Evolutionary conservation across 2,329 filamentous ascomycete genomes (phyloP).

Genomic region (Lasiodiplodia sp.): DNA sequence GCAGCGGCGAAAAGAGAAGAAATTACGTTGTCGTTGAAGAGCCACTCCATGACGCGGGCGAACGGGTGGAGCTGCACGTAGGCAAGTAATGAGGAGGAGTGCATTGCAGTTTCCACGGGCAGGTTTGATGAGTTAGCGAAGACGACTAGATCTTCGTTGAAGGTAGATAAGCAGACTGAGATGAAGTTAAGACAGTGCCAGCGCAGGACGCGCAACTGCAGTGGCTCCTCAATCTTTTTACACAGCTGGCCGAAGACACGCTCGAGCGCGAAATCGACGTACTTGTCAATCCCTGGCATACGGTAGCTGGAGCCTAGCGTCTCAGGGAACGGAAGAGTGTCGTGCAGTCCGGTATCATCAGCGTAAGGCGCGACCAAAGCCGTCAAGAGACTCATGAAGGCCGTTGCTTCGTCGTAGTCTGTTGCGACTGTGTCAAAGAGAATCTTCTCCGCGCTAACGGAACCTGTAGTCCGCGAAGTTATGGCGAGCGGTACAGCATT

Average conservation of each 20-base stretch:
- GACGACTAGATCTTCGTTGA: constrained; percentile 92
- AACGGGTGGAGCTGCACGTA: constrained; percentile 94
- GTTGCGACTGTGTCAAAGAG: constrained; percentile 25
- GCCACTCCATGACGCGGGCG: constrained; percentile 94
- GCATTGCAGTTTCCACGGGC: constrained; percentile 76
- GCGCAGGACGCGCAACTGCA: constrained; percentile 76
- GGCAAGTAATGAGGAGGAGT: constrained; percentile 74
- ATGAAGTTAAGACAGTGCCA: constrained; percentile 87
- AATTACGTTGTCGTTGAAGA: constrained; percentile 92
- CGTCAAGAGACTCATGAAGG: constrained; percentile 78
- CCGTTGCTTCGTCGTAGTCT: constrained; percentile 28
- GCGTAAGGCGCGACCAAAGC: constrained; percentile 72
- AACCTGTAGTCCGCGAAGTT: background rate
- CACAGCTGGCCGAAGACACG: constrained; percentile 67
- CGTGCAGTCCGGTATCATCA: constrained; percentile 69
- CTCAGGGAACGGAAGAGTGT: constrained; percentile 86
- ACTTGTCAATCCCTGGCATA: constrained; percentile 86
- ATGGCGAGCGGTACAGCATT: constrained; percentile 19
- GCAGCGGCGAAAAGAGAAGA: constrained; percentile 78
- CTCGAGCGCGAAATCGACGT: constrained; percentile 89
- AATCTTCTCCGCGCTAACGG: constrained; percentile 7
- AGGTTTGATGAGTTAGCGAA: constrained; percentile 82
- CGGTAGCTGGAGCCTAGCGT: constrained; percentile 79
- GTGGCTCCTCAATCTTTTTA: constrained; percentile 51
- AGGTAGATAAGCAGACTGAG: constrained; percentile 77